Percentiles rank a stretch among this genome's conserved stretches.
phyloP scores from a whole-genome alignment of 23 red algal species.

The Gracilaria caudata region DNA sequence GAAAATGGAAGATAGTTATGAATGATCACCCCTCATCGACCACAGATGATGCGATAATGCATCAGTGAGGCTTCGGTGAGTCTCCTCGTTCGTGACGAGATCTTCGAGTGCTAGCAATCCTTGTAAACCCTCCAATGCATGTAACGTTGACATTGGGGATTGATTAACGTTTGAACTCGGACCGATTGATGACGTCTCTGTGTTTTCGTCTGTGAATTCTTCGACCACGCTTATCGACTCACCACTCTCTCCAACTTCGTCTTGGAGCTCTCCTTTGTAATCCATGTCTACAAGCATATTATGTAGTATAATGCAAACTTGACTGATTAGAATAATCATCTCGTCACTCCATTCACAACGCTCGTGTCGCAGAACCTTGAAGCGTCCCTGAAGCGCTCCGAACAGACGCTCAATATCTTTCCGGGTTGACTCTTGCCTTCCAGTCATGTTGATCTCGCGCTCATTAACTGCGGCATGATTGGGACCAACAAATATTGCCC shows the following conservation, averaged over 20 bases:
- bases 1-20: too few relatives aligned
- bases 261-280: not conserved
- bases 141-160: too few relatives aligned
- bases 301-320: conserved; percentile 56
- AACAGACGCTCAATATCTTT: conserved; percentile 56
- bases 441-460: conserved; percentile 10
- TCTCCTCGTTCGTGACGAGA: not conserved
- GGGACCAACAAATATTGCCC: conserved; percentile 23
- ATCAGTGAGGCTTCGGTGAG: not conserved
- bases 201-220: not conserved
- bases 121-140: not conserved
- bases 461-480: not conserved
- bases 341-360: conserved; percentile 27
- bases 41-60: conserved; percentile 23
- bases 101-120: not conserved
- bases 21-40: not conserved
- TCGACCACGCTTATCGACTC: not conserved
- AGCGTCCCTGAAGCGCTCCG: conserved; percentile 44
- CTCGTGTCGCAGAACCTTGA: conserved; percentile 25
- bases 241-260: not conserved
- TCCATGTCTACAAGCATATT: conserved; percentile 46
- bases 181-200: too few relatives aligned
- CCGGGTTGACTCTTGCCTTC: not conserved
- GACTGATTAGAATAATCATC: conserved; percentile 25
- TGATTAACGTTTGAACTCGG: too few relatives aligned